Evolutionary conservation across 768 basidiomycete species (phyloP), one percentile per base, ranked within the genome.

Genomic region (Tremella fuciformis): DNA sequence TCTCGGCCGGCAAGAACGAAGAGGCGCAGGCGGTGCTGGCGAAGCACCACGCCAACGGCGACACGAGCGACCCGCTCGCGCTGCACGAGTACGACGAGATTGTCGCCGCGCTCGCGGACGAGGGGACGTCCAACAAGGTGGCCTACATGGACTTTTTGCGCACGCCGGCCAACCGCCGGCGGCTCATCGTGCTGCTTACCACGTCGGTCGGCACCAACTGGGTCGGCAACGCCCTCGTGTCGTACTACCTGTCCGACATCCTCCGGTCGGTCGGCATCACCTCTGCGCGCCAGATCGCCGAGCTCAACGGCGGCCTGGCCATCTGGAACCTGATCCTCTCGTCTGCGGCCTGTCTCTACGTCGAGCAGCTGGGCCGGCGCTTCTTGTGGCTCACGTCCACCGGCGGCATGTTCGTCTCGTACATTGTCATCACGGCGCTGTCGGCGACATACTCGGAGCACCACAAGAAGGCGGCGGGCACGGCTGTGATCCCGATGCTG

Each of bases 11-110:
- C 18, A 47, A 63, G 50, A 63, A 65, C 37, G 61, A 62, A 13
- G 63, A 68, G 25, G 70, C 71, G 1, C 71, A 91, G 67, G 84
- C 80, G 77, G 11, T 48, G 13, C 47, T 48, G 13, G 47, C 47
- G 13, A 86, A 88, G 74, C 89, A 91, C 76, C 89, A 92, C 66
- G 87, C 88, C 37, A 84, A 88, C 64, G 84, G 88, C 62, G 81
- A 91, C 76, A 4, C 71, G 11, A 22, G 11, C 21, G 47, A 48
- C 21, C 13, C 11, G 13, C 47, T 48, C 13, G 25, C 73, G 21
- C 29, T 53, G 18, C 60, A 61, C 51, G 73, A 76, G 49, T 53
- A 70, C 56, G 52, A 58, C 34, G 73, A 74, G 55, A 67, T 74
- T 48, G 57, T 58, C 24, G 63, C 60, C 2, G 61, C 58, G 1